Conservation (phyloP, 768 basidiomycete species). For the Amanita fuliginea region DNA sequence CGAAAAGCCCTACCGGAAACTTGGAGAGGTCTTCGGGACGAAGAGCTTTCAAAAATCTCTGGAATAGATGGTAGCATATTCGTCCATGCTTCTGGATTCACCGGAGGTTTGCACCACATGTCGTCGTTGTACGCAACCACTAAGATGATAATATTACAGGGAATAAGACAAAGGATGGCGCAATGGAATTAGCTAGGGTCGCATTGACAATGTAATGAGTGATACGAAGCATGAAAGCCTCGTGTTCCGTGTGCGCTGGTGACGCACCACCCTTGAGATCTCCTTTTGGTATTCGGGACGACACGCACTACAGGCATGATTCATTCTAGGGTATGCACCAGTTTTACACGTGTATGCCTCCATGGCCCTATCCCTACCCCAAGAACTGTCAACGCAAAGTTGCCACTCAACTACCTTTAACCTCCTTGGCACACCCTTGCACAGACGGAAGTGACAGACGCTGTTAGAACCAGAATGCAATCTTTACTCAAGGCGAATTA, state of each 20-base stretch:
- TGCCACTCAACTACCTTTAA: not conserved
- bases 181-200: slow-evolving; percentile 63
- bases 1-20: slow-evolving; percentile 86
- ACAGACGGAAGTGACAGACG: not conserved
- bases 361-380: not conserved
- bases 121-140: not conserved
- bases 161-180: slow-evolving; percentile 85
- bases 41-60: slow-evolving; percentile 56
- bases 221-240: not conserved
- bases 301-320: not conserved
- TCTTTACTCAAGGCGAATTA: slow-evolving; percentile 40
- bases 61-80: slow-evolving; percentile 84
- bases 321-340: not conserved
- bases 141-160: slow-evolving; percentile 30
- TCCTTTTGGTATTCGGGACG: not conserved
- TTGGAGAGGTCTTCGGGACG: slow-evolving; percentile 91
- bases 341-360: not conserved
- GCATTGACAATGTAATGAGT: slow-evolving; percentile 36
- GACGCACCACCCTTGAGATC: not conserved
- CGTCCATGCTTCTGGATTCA: slow-evolving; percentile 94
- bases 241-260: slow-evolving; percentile 1
- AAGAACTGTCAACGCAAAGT: not conserved
- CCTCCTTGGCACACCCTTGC: not conserved
- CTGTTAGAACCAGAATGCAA: slow-evolving; percentile 15
- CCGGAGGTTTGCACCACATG: slow-evolving; percentile 56